A percentile compares a stretch with the other conserved stretches of the same genome.
phyloP scores from a whole-genome alignment of 306 rosid species.

The Purshia tridentata region DNA sequence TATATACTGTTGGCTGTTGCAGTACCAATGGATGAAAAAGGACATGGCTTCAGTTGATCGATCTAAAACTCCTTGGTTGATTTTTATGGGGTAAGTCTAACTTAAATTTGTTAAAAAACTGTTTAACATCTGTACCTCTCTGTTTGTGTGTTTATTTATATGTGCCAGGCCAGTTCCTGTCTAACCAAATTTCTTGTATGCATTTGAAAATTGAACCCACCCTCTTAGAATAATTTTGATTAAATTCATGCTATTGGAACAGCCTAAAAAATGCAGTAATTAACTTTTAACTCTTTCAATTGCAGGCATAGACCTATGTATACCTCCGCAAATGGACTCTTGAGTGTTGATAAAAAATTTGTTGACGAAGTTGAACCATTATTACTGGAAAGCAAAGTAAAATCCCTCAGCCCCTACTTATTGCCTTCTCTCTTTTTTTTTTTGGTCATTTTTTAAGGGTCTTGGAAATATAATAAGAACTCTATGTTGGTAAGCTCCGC shows the following conservation, averaged over 20 bases:
- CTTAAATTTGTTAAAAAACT: not conserved
- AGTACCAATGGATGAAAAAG: slow-evolving; percentile 77
- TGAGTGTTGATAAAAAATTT: slow-evolving; percentile 29
- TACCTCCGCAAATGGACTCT: slow-evolving; percentile 31
- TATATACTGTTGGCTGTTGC: slow-evolving; percentile 14
- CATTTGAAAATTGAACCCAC: too few relatives aligned
- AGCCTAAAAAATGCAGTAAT: not conserved
- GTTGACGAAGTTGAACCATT: slow-evolving; percentile 60
- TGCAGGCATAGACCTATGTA: slow-evolving; percentile 96
- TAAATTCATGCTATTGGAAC: not conserved
- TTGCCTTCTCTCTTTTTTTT: not conserved
- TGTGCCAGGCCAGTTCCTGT: too few relatives aligned
- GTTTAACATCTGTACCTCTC: too few relatives aligned
- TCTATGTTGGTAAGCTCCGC: too few relatives aligned
- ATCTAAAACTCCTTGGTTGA: slow-evolving; percentile 75
- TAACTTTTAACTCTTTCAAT: not conserved
- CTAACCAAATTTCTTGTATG: too few relatives aligned
- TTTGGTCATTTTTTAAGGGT: too few relatives aligned
- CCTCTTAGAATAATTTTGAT: too few relatives aligned
- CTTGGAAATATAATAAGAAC: too few relatives aligned
- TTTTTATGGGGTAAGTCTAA: slow-evolving; percentile 67
- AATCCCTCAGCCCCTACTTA: not conserved
- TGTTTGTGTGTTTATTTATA: too few relatives aligned
- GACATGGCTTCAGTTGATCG: slow-evolving; percentile 82
- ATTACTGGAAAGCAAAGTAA: slow-evolving; percentile 54